phyloP scores from a whole-genome alignment of 2,329 filamentous ascomycete species.

The Stagonosporopsis cucurbitacearum region DNA sequence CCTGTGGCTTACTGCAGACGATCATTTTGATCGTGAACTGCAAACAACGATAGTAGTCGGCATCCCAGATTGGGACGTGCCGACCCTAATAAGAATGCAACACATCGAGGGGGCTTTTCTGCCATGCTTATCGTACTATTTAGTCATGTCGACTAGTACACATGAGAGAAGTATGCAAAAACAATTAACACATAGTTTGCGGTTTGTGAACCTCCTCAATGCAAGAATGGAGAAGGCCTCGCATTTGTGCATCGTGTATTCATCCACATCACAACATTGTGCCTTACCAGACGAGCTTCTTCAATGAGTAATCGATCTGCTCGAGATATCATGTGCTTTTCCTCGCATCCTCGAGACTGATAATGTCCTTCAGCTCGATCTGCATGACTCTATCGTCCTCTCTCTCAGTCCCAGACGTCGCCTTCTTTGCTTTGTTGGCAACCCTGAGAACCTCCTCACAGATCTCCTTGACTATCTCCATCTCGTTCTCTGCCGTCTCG shows the following conservation, averaged over 20 bases:
- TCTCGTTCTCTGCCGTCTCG: constrained; percentile 52
- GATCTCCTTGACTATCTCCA: constrained; percentile 67
- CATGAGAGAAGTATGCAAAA: no score
- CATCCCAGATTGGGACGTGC: no score
- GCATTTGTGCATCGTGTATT: neutral
- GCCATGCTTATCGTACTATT: no score
- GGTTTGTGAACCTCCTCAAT: no score
- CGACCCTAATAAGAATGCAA: no score
- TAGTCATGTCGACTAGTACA: no score
- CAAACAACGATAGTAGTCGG: no score
- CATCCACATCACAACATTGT: neutral
- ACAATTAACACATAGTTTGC: no score
- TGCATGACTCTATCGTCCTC: constrained; percentile 44
- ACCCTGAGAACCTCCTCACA: constrained; percentile 79
- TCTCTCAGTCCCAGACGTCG: constrained; percentile 23
- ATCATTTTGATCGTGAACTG: no score
- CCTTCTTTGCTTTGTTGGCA: constrained; percentile 59
- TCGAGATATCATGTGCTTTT: constrained; percentile 86
- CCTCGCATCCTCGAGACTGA: constrained; percentile 83
- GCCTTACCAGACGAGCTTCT: constrained; percentile 83
- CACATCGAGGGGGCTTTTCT: no score
- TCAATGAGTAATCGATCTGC: constrained; percentile 85
- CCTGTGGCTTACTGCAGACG: no score
- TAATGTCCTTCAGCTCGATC: constrained; percentile 72
- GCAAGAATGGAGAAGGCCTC: no score